Evolutionary conservation across 2,329 filamentous ascomycete species (phyloP).

Genomic region (Arachnopeziza araneosa): DNA sequence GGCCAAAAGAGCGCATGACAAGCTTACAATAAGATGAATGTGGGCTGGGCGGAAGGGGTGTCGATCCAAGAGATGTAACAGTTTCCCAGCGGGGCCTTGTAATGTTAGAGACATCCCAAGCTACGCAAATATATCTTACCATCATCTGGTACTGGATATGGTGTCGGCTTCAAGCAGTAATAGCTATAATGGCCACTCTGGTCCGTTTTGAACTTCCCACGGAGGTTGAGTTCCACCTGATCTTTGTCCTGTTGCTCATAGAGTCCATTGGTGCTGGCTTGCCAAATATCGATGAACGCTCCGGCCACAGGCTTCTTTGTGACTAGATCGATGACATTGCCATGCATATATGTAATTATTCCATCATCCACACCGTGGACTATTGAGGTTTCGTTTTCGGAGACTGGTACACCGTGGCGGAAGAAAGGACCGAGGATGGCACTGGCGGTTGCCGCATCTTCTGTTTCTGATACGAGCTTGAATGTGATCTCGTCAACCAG

Average conservation of each 20-base stretch:
- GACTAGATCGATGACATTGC: slow-evolving; percentile 45
- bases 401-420: slow-evolving; percentile 49
- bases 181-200: slow-evolving; percentile 49
- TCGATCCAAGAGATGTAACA: slow-evolving; percentile 52
- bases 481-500: slow-evolving; percentile 33
- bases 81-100: slow-evolving; percentile 48
- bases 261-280: slow-evolving; percentile 53
- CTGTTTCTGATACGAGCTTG: slow-evolving; percentile 24
- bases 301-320: slow-evolving; percentile 52
- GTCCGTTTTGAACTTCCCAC: slow-evolving; percentile 57
- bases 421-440: slow-evolving; percentile 63
- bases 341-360: slow-evolving; percentile 49
- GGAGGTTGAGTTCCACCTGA: slow-evolving; percentile 56
- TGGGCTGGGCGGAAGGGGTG: slow-evolving; percentile 58
- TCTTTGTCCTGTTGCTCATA: slow-evolving; percentile 58
- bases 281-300: slow-evolving; percentile 57
- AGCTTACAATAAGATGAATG: slow-evolving; percentile 53
- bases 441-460: slow-evolving; percentile 43
- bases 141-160: slow-evolving; percentile 30
- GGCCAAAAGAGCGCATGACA: not conserved
- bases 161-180: slow-evolving; percentile 44
- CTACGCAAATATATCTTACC: slow-evolving; percentile 14
- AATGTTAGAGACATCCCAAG: slow-evolving; percentile 3
- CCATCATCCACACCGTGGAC: slow-evolving; percentile 47
- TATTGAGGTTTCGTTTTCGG: slow-evolving; percentile 51